Base-by-base conservation (phyloP, 352 stramenopile genomes). In the Globisporangium echinulatum region DNA sequence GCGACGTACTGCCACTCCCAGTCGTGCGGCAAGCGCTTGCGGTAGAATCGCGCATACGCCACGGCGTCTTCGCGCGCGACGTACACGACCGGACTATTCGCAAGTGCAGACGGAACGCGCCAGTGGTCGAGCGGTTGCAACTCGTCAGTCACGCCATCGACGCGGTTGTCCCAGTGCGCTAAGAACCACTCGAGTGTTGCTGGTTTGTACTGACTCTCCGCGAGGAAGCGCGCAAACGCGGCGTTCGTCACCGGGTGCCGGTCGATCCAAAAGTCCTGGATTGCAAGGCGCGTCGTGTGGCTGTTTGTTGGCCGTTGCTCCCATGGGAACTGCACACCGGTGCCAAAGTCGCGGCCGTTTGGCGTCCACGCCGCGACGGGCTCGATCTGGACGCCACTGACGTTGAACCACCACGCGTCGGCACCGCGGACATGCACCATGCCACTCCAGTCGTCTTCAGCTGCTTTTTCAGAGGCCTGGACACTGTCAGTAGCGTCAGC, bases 1-100 rank as follows among this genome's bases (percentile, higher is more conserved):
- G 67, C 79, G 3, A 92, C 80, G 61, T 86, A 94, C 68, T 96
- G 87, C 87, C 83, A 94, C 56, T 96, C 87, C 80, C 82, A 93
- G 61, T 92, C 81, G 47, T 90, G 80, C 3, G 82, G 79, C 39
- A 96, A 70, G 0, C 87, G 75, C 59, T 92, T 89, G 5, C 73
- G 69, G 66, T 94, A 79, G 46, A 82, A 94, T 15, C 52, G 52
- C 3, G 82, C 83, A 49, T 80, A 96, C 4, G 80, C 77, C 7
- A 74, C 67, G 9, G 86, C 86, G 39, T 95, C 82, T 66, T 93
- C 84, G 39, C 77, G 61, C 10, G 80, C 67, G 14, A 96, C 83
- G 54, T 88, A 72, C n/a, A 92, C 82, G 6, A 94, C 80, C 1
- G 85, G 83, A 38, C 71, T 81, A n/a, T 84, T 47, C 38, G 82